Conservation (phyloP, 495 filamentous ascomycete genomes). For the Aspergillus leporis region DNA sequence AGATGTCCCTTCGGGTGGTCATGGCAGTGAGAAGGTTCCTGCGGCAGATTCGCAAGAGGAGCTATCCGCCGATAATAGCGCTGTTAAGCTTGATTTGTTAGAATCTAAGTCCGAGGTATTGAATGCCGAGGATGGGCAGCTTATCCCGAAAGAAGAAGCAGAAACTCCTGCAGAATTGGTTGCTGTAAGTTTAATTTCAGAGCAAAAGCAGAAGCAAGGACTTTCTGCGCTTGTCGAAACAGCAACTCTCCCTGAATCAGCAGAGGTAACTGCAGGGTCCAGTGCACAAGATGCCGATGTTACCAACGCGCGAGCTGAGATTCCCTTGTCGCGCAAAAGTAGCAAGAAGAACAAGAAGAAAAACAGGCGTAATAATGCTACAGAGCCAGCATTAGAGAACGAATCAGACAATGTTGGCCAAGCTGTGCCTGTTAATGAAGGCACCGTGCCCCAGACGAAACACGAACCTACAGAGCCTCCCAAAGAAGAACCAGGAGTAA, state of each 20-base stretch:
- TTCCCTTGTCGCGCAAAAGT: conserved; percentile 15
- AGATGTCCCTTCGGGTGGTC: not conserved
- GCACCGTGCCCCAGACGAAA: not conserved
- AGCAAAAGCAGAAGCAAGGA: not conserved
- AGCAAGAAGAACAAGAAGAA: conserved; percentile 33
- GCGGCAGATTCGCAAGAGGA: not conserved
- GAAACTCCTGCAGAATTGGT: not conserved
- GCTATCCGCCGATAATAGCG: not conserved
- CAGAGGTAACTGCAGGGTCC: not conserved
- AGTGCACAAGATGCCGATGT: conserved; percentile 12
- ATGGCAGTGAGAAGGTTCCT: not conserved
- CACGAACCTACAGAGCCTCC: not conserved
- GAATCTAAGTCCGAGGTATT: too few relatives aligned
- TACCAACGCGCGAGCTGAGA: conserved; percentile 14
- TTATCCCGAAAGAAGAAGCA: not conserved
- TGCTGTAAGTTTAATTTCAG: not conserved
- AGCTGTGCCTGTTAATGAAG: conserved; percentile 49
- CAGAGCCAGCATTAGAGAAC: conserved; percentile 6
- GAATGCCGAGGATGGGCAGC: not conserved
- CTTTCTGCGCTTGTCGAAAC: not conserved
- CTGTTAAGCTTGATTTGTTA: not conserved
- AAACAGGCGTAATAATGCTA: conserved; percentile 32
- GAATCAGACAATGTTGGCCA: conserved; percentile 43
- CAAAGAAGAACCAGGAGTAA: not conserved
- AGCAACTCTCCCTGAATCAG: not conserved